Base-by-base conservation (phyloP, 768 basidiomycete species). In the Amanita phalloides region DNA sequence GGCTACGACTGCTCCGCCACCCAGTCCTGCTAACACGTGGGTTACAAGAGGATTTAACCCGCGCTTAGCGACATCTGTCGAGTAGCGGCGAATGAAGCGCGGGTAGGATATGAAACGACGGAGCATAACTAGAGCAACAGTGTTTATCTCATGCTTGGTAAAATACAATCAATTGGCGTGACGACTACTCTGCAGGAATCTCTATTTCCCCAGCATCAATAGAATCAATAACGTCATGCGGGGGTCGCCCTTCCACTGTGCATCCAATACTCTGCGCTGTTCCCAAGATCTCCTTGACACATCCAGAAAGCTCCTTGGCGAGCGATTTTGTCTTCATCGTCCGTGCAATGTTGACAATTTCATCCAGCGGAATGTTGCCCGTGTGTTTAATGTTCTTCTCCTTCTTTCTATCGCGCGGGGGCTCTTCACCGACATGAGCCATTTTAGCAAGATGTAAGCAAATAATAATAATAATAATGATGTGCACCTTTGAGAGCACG, bases 331-430 rank as follows among this genome's bases (percentile, higher is more conserved):
- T 72, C 71, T 79, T 86, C 93, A 99, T 95, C 57, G 83, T 95
- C 68, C 96, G 88, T 58, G 95, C 94, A 68, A 97, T 94, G 58
- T 92, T 86, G 66, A 89, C 70, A 64, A 99, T 92, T 68, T 96
- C 91, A 63, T 95, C 92, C 52, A 97, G 76, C 52, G 92, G 64
- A 58, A 99, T 78, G 76, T 97, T 98, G 55, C 96, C 96, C 56
- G 72, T 71, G 79, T 98, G 96, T 72, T 97, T 97, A 76, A 99
- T 96, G 80, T 98, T 99, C 80, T 99, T 99, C 81, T 99, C 95
- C 84, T 99, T 99, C 74, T 99, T 99, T 58, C 96, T 86, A 75
- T 99, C 96, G 64, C 96, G 91, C 60, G 93, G 92, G 58, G 96
- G 93, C 77, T 98, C 95, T 95, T 66, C 3, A 62, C 14, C 51